Evolutionary conservation across 1,284 basidiomycete genomes (phyloP).

Genomic region (Gomphus bonarii): DNA sequence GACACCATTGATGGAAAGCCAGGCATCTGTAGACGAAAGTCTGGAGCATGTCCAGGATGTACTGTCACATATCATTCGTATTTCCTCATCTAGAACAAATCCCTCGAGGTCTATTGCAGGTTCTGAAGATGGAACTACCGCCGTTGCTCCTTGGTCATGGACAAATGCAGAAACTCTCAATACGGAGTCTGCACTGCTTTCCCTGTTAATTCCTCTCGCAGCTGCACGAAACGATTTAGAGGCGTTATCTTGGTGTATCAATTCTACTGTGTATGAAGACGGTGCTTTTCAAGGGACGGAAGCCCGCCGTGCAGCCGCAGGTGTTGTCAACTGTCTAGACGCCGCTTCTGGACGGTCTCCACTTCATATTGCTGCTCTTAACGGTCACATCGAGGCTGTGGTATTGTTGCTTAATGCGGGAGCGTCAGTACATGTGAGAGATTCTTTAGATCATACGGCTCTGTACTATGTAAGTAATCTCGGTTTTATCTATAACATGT

Average conservation of each 20-base stretch:
- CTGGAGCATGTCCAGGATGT: conserved; percentile 53
- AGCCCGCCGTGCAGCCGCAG: conserved; percentile 37
- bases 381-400: conserved; percentile 49
- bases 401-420: conserved; percentile 62
- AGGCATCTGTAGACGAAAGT: conserved; percentile 36
- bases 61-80: conserved; percentile 54
- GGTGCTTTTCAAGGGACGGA: conserved; percentile 15
- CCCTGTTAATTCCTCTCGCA: conserved; percentile 70
- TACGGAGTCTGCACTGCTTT: conserved; percentile 59
- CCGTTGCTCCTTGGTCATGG: conserved; percentile 63
- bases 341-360: conserved; percentile 62
- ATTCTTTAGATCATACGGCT: conserved; percentile 71
- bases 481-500: not conserved
- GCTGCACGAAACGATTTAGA: conserved; percentile 57
- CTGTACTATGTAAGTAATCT: conserved; percentile 56
- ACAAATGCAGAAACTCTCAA: conserved; percentile 62
- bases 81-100: conserved; percentile 35
- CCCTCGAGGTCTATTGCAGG: conserved; percentile 20
- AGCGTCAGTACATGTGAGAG: conserved; percentile 79
- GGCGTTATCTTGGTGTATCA: conserved; percentile 49
- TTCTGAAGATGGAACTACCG: conserved; percentile 30
- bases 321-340: conserved; percentile 62
- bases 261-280: conserved; percentile 14
- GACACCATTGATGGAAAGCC: conserved; percentile 23
- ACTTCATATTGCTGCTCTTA: conserved; percentile 72